Base-by-base conservation (phyloP, 805 yeast species). In the Candida vartiovaarae region DNA sequence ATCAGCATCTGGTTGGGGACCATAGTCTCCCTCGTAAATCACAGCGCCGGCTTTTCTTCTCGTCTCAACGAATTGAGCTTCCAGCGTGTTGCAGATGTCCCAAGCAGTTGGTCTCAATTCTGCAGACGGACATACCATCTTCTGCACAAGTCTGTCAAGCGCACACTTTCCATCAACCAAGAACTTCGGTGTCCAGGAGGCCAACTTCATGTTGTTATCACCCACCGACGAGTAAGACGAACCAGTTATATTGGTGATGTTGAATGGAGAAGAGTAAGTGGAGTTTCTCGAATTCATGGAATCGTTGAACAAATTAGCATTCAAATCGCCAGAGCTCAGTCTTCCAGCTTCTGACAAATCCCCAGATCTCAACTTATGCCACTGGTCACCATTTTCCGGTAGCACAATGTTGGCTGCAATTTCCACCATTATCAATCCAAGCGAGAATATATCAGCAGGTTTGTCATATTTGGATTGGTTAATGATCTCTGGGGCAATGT, bases 281-380 rank as follows among this genome's bases (percentile, higher is more conserved):
- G 60, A 53, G 25, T 42, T 49, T 39, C 52, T 55, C 3, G 59
- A 57, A 8, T 46, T 40, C 38, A 54, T 38, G 6, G 58, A 54
- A 38, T 49, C 57, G 39, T 54, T 53, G 43, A 52, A 55, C 23
- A 51, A 42, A 32, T 55, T 56, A 44, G 51, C 45, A n/a, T 61
- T 60, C 35, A 84, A 65, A 50, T 84, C 91, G 24, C 82, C 82
- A 3, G 87, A 80, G 37, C 88, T 80, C 46, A 90, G 69, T 53
- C 80, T 77, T 1, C 98, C 97, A 0, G 98, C 97, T 62, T 93
- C 99, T 15, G 95, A 81, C 51, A 93, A 70, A 62, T 93, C 99
- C 1, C 98, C 99, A 35, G 95, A 85, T 51, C 99, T 74, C 47
- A 93, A 68, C 62, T 90, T 89, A 53, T 95, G 95, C 99, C 99